Base-by-base conservation (phyloP, 148 eudicot genomes). In the Rhododendron kiyosumense region DNA sequence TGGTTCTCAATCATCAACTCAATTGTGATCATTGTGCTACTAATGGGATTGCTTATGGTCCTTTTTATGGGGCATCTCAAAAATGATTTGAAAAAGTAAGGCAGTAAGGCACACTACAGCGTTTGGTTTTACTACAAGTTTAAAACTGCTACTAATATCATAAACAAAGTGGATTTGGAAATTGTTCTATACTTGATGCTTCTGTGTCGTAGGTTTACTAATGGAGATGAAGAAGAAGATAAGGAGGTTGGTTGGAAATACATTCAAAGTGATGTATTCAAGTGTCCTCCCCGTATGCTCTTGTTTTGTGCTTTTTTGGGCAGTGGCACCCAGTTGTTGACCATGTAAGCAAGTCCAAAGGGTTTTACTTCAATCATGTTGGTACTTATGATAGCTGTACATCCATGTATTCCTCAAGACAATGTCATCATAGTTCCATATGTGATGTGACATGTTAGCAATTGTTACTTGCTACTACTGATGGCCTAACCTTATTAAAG, bases 221-320 rank as follows among this genome's bases (percentile, higher is more conserved):
- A 69, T 87, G 92, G 89, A 77, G 91, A 92, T 84, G 92, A 90
- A 86, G 94, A 90, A 86, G 94, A 94, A 81, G 95, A 94, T 85
- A 93, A 90, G 86, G 95, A 93, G 84, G 91, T 90, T 84, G 94
- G 96, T 83, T 92, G 92, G 97, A 91, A 91, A 73, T 88, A 90
- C 88, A 88, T 88, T 81, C 93, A 91, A 80, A 89, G 94, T 84
- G 94, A 93, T 89, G 93, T 92, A 18, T 93, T 90, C 91, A 88
- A 91, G 92, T 88, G 92, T 89, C 98, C 98, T 43, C 73, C 91
- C n/a, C 87, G 86, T 61, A 75, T 93, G 90, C 90, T 91, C 80
- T 87, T 94, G 87, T 90, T 96, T 85, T 93, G 91, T 89, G 98
- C 98, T 84, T 84, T 93, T 85, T 84, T 96, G 89, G 98, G 98